Evolutionary conservation across 306 rosid species (phyloP).

Genomic region (Vicia villosa): DNA sequence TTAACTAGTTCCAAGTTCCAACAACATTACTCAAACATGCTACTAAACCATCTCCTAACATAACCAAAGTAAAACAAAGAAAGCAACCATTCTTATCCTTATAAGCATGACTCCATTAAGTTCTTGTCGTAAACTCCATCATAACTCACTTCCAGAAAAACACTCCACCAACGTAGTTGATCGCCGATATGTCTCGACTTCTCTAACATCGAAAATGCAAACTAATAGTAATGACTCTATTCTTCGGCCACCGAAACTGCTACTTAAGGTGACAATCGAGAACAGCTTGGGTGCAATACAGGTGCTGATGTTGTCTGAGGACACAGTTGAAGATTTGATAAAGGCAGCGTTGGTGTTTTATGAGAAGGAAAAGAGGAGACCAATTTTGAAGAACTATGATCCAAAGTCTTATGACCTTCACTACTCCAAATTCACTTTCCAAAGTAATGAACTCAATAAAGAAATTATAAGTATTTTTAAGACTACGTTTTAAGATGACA

Average conservation of each 20-base stretch:
- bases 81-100: constrained; percentile 39
- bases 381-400: constrained; percentile 49
- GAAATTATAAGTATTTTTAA: too few species aligned
- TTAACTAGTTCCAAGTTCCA: not conserved
- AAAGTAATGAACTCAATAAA: constrained; percentile 39
- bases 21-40: not conserved
- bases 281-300: constrained; percentile 60
- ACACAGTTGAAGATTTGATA: constrained; percentile 51
- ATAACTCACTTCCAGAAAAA: constrained; percentile 11
- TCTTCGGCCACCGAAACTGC: constrained; percentile 42
- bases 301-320: constrained; percentile 50
- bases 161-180: not conserved
- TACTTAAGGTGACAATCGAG: constrained; percentile 60
- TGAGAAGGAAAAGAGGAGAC: constrained; percentile 56
- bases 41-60: not conserved
- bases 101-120: constrained; percentile 30
- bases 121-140: not conserved
- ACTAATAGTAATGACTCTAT: not conserved
- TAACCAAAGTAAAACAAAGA: not conserved
- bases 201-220: not conserved
- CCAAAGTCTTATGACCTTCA: constrained; percentile 57
- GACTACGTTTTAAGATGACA: too few species aligned
- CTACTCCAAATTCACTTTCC: constrained; percentile 57
- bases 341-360: constrained; percentile 51
- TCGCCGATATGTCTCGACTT: constrained; percentile 30